Evolutionary conservation across 371 early-diverging fungal genomes (phyloP).

Genomic region (Syncephalastrum monosporum): DNA sequence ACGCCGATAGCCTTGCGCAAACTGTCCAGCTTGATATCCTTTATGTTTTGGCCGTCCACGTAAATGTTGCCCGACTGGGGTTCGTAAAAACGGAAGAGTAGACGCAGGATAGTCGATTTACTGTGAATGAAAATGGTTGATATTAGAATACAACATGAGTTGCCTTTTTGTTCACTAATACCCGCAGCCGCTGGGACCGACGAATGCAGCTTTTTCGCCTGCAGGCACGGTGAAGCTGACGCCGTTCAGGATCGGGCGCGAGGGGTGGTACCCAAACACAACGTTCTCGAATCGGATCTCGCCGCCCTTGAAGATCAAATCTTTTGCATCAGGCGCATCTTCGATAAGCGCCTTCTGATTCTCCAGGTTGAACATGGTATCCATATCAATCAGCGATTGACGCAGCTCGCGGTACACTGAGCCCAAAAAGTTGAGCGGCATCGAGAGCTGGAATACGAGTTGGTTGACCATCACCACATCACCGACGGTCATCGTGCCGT

Average conservation of each 20-base stretch:
- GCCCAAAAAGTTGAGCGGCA: constrained; percentile 97
- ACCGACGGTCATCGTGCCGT: constrained; percentile 88
- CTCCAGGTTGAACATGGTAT: constrained; percentile 86
- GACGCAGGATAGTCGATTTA: constrained; percentile 80
- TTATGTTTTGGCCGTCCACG: constrained; percentile 79
- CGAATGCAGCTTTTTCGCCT: constrained; percentile 90
- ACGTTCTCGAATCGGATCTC: constrained; percentile 86
- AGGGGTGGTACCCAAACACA: constrained; percentile 80
- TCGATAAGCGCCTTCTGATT: constrained; percentile 51
- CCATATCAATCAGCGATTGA: constrained; percentile 95
- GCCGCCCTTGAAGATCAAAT: constrained; percentile 55
- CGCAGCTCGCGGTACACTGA: constrained; percentile 93
- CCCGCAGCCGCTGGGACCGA: constrained; percentile 96
- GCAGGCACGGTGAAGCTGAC: constrained; percentile 84
- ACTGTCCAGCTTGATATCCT: constrained; percentile 65
- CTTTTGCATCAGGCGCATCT: constrained; percentile 58
- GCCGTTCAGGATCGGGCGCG: constrained; percentile 72
- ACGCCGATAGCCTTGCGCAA: constrained; percentile 78
- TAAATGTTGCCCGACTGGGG: constrained; percentile 72
- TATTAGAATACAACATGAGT: no score
- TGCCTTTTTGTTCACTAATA: constrained; percentile 7
- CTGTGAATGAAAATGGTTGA: constrained; percentile 12
- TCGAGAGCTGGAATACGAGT: constrained; percentile 89
- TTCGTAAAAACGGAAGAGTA: constrained; percentile 87
- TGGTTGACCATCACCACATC: constrained; percentile 98